Evolutionary conservation across 176 grass and related monocot genomes (phyloP), one percentile per base, ranked within the genome.

Genomic region (Raddia distichophylla): DNA sequence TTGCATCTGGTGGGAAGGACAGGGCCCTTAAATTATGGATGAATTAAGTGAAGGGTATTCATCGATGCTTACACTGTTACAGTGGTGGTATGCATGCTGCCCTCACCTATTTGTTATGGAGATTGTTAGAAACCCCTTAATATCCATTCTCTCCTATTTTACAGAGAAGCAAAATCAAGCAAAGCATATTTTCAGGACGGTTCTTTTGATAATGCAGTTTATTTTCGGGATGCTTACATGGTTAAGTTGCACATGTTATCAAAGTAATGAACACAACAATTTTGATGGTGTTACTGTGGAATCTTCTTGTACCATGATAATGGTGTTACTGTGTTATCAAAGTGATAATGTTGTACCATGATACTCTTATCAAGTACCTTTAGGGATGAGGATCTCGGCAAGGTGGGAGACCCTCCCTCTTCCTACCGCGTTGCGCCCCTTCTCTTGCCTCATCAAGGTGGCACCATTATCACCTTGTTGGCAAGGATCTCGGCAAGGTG

Each of bases 21-120:
- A 89, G 88, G 83, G 86, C 85, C 13, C 76, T 95, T 19, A 98
- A 98, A 59, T 80, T 98, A 63, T 95, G 95, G 95, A 98, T 98
- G 95, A 93, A 93, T 75, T 98, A 67, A 76, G 64, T 14, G 19
- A 8, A 60, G 58, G 19, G 3, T 60, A 27, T 27, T 22, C 57
- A 10, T 3, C 57, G 10, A 60, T 19, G 0, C 1, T 20, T 18
- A 8, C 56, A 19, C n/a, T 19, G 19, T n/a, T 40, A 40, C 4
- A 40, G 0, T 40, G 37, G 3, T 40, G 37, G 3, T 27, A 11
- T 27, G 58, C 5, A 60, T 60, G 19, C 58, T 60, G 19, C 57
- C 19, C 8, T 60, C 8, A 10, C 53, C 58, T 1, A 60, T 11
- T 60, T 9, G 9, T 60, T 5, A 60, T 5, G 58, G 19, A 27